Base-by-base conservation (phyloP, 257 asterid genomes). In the Knoxia roxburghii region DNA sequence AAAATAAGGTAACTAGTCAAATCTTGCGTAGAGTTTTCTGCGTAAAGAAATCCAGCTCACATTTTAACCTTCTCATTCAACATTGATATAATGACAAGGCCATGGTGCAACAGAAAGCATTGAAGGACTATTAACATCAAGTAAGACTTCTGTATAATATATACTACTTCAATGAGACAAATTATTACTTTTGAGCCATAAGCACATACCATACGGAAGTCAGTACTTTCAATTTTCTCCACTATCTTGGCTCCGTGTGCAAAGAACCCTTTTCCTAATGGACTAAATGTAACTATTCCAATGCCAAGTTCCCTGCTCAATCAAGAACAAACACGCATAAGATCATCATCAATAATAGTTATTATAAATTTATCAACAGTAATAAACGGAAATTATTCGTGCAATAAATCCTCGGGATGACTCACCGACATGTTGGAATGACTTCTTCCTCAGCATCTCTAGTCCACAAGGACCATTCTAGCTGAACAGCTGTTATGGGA, bases 231-330 rank as follows among this genome's bases (percentile, higher is more conserved):
- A 68, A 74, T 49, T 52, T 57, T 64, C 54, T 67, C 68, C 23
- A 73, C 53, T 9, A 70, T 56, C 61, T 73, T 66, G 46, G 75
- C 75, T 62, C 83, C 77, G 0, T 77, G 35, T 39, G 77, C 35
- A 48, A 74, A 68, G 69, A 78, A 78, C 2, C 82, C 79, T 12
- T 60, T 61, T 21, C 83, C 83, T 10, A 78, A 35, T 29, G 83
- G 83, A 57, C 83, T 75, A 62, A 70, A 78, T 30, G 74, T 68
- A 54, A 78, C 83, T 13, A 74, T 74, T 29, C 83, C 83, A 23
- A 78, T 78, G 29, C 82, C 82, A 23, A 78, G 77, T 35, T 78
- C 82, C 60, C 81, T 77, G 46, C 23, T 1, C 26, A 58, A 58
- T n/a, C n/a, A n/a, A 23, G 1, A 32, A 58, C 13, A 58, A 29